phyloP scores from a whole-genome alignment of 805 yeast genomes.

The Candida boleticola region DNA sequence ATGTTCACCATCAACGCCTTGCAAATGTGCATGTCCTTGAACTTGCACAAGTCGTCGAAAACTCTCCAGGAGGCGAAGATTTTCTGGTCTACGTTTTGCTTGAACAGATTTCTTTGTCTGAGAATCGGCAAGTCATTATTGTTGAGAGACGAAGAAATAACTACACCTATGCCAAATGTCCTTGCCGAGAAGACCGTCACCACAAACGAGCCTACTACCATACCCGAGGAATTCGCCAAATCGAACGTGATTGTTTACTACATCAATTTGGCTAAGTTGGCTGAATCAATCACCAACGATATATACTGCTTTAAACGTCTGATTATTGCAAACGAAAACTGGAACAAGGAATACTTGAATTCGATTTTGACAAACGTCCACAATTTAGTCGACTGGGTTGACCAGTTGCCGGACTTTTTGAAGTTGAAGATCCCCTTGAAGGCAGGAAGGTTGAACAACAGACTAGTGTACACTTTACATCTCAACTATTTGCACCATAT shows the following conservation, averaged over 20 bases:
- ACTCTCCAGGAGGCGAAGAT: slow-evolving; percentile 10
- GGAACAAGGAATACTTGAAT: slow-evolving; percentile 16
- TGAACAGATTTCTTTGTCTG: slow-evolving; percentile 22
- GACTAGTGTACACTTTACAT: slow-evolving; percentile 24
- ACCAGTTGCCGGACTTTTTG: slow-evolving; percentile 17
- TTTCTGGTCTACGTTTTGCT: slow-evolving; percentile 27
- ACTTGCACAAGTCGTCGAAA: slow-evolving; percentile 19
- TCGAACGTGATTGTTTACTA: slow-evolving; percentile 14
- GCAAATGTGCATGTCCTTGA: slow-evolving; percentile 25
- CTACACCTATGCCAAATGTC: slow-evolving; percentile 4
- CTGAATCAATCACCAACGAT: slow-evolving; percentile 21
- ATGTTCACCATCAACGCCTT: slow-evolving; percentile 22
- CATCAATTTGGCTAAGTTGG: slow-evolving; percentile 23
- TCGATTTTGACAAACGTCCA: slow-evolving; percentile 14
- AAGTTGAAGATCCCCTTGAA: slow-evolving; percentile 13
- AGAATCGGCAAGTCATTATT: slow-evolving; percentile 26
- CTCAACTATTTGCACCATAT: slow-evolving; percentile 29
- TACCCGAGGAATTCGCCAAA: slow-evolving; percentile 13
- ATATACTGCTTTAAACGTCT: slow-evolving; percentile 17
- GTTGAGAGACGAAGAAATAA: slow-evolving; percentile 18
- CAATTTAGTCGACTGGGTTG: slow-evolving; percentile 20
- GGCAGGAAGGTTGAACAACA: slow-evolving; percentile 9
- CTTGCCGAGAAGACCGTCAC: not conserved
- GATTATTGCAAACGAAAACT: slow-evolving; percentile 13
- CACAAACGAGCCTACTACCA: not conserved